Evolutionary conservation across 2,329 filamentous ascomycete species (phyloP), one percentile per base, ranked within the genome.

Genomic region (Scleromitrula shiraiana): DNA sequence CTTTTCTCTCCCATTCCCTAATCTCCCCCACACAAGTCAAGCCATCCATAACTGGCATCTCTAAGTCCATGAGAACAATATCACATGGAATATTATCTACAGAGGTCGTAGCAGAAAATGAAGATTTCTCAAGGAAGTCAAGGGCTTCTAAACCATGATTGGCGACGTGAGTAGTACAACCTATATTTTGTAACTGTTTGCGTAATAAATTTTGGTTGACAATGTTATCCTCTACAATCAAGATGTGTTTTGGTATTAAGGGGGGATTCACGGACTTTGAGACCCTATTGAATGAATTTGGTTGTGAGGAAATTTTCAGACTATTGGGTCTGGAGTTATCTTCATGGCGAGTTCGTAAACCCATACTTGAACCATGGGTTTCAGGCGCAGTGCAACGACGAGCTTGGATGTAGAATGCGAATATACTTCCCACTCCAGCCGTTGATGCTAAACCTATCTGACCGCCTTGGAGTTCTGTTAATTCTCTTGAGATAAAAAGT

Each of bases 401-500:
- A 14, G 52, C 47, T 12, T 39, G 43, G n/a, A 88, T 76, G 62
- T 85, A 88, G 62, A 90, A 88, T 0, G 80, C 80, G 64, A 89
- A 89, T 0, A 79, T 86, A 38, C 80, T 85, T 1, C 85, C 85
- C n/a, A 78, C 74, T 1, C 82, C 83, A 2, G 77, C 71, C 53
- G 78, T 70, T n/a, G 80, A 84, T 1, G 76, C 71, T 5, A 91
- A 82, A 2, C 85, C 86, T 39, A 93, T 89, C 51, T 86, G 81
- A 4, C 87, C 87, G 17, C 85, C 85, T 62, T 90, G 85, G 9
- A 91, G 69, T 61, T 91, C 86, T 0, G 85, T 87, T n/a, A 93
- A 72, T 46, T 86, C 78, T 20, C 85, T 76, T 30, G 82, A 86
- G 54, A 91, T 90, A 64, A 89, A 91, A 0, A 91, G 70, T 0